Percentiles rank a stretch among this genome's conserved stretches.
phyloP scores from a whole-genome alignment of 2,329 filamentous ascomycete genomes.

The Cladosporium sp. region DNA sequence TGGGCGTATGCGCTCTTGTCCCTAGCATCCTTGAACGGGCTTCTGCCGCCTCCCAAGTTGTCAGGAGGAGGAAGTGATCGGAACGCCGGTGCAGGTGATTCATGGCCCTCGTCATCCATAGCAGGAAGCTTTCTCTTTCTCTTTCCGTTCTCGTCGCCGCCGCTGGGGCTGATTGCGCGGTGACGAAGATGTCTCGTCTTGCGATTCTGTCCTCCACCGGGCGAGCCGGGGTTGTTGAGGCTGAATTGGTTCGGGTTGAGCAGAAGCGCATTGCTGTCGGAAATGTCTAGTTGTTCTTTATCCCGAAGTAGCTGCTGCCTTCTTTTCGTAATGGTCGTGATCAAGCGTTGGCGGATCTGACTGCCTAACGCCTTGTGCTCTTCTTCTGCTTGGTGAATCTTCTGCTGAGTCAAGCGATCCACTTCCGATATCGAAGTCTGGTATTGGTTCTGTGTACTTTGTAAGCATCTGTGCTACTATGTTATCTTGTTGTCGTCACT shows the following conservation, averaged over 20 bases:
- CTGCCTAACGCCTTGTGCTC: constrained; percentile 56
- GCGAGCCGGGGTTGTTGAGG: constrained; percentile 59
- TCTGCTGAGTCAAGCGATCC: constrained; percentile 53
- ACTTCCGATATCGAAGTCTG: constrained; percentile 52
- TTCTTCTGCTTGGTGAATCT: constrained; percentile 57
- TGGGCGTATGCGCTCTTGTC: constrained; percentile 50
- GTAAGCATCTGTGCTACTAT: background rate
- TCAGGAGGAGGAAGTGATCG: constrained; percentile 32
- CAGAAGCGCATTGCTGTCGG: constrained; percentile 60
- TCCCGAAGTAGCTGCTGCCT: constrained; percentile 55
- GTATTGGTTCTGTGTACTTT: constrained; percentile 48
- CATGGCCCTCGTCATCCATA: constrained; percentile 54
- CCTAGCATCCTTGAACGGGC: constrained; percentile 50
- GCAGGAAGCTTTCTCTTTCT: constrained; percentile 54
- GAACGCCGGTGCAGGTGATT: constrained; percentile 52
- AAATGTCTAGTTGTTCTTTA: constrained; percentile 63
- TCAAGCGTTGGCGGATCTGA: constrained; percentile 58
- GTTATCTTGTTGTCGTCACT: background rate
- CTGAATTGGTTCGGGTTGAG: constrained; percentile 63
- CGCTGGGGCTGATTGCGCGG: constrained; percentile 31
- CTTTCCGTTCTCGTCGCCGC: constrained; percentile 43
- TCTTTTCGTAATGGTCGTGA: constrained; percentile 54
- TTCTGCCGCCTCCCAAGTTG: constrained; percentile 44
- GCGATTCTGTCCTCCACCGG: constrained; percentile 56
- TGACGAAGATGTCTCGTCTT: constrained; percentile 60